Base-by-base conservation (phyloP, 768 basidiomycete species). In the Sutorius australiensis region DNA sequence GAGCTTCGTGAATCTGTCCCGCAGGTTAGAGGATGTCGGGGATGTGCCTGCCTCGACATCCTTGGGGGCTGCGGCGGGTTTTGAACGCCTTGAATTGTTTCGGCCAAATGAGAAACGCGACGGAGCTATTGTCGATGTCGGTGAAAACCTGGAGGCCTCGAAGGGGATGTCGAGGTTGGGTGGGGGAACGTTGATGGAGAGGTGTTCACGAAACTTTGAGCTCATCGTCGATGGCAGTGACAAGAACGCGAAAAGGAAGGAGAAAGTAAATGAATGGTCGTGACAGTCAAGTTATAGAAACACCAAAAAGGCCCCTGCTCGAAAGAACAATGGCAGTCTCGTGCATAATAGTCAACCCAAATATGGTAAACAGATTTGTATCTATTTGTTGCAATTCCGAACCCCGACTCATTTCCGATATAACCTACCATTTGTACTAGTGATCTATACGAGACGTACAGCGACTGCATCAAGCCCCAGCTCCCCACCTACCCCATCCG, bases 131-230 rank as follows among this genome's bases (percentile, higher is more conserved):
- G 73, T 71, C 10, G 76, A 75, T n/a, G 73, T 72, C 34, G 77
- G 73, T 17, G 77, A 78, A 62, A 78, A 77, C 43, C 65, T 75
- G 40, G 77, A 77, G 3, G 53, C 51, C 50, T 71, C 70, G 46
- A 70, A 34, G 3, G 63, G 64, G 13, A 51, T 10, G 48, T 60
- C 42, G n/a, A 31, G 31, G 48, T 54, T 37, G 11, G 50, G 43
- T 28, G 53, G 45, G 17, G 60, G 55, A 37, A 41, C 34, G 30
- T 53, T 33, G 14, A 71, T 37, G 19, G 66, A 68, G 16, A 70
- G 59, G 38, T 70, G 66, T 47, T 70, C 68, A 36, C 62, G 64
- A 50, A 70, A 70, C 32, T 61, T 67, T 3, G 67, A 69, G 57
- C 52, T 54, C 67, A 67, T 69, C 56, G 46, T 50, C 4, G 11